Evolutionary conservation across 75 land plant genomes (phyloP), one percentile per base, ranked within the genome.

Genomic region (Pseudotsuga menziesii): DNA sequence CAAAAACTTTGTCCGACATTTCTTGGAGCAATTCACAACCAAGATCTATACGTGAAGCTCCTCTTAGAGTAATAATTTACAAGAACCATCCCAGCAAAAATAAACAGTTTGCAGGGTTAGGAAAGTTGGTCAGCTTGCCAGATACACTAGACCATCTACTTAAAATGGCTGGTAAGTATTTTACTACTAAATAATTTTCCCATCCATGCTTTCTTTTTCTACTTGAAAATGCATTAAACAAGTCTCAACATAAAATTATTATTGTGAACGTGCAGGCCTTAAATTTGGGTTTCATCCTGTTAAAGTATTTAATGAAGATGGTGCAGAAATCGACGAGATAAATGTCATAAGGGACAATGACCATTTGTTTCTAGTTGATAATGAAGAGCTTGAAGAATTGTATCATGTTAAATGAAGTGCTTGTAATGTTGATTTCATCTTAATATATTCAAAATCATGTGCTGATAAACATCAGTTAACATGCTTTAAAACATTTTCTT

Each of bases 341-440:
- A 52, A 73, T 57, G 62, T 73, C 22, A 58, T 73, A 8, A 56
- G 62, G 62, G 77, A 79, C 54, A 73, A 73, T 57, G 61, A 72
- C 56, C 61, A 16, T 15, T 15, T 77, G 29, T 79, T 64, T 56
- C 54, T 79, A 22, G 76, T 41, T 32, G 76, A 72, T 63, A 15
- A 74, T 7, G 61, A 79, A 58, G 80, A 79, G 72, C 36, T 78
- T 19, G 79, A 78, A 20, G n/a, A 54, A 84, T 89, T 16, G 81
- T 94, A 36, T 79, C 89, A 73, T 67, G 85, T 20, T 76, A 79
- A 57, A 86, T 88, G 66, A 91, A 94, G 90, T 94, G 87, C 20
- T 58, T n/a, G 23, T 7, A 4, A 20, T n/a, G 19, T 58, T 58
- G 8, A 20, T 58, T 58, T 22, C 20, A 20, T 58, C 22, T 12